Evolutionary conservation across 495 filamentous ascomycete species (phyloP).

Genomic region (Neurospora tetraspora): DNA sequence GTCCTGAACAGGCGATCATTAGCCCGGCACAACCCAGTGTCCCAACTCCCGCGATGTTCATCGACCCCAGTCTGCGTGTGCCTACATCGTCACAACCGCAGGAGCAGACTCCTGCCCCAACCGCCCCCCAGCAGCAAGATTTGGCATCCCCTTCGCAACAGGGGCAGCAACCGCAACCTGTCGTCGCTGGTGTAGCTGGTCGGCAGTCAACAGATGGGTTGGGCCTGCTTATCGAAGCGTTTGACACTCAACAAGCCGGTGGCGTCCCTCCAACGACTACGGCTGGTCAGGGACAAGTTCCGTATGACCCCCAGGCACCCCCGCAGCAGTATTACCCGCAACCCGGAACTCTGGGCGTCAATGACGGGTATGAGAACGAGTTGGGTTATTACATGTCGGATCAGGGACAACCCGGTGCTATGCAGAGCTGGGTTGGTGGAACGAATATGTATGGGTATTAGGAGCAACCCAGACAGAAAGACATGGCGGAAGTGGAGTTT

Average conservation of each 20-base stretch:
- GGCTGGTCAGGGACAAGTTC: neutral
- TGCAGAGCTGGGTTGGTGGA: slow-evolving; percentile 14
- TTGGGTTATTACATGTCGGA: slow-evolving; percentile 22
- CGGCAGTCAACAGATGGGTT: slow-evolving; percentile 18
- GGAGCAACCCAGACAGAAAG: neutral
- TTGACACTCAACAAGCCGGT: slow-evolving; percentile 15
- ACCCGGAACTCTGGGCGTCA: slow-evolving; percentile 7
- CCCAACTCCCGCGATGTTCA: slow-evolving; percentile 7
- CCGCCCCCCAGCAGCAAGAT: neutral
- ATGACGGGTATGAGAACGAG: slow-evolving; percentile 25
- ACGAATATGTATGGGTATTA: slow-evolving; percentile 17
- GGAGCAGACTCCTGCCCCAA: neutral
- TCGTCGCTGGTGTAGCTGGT: neutral
- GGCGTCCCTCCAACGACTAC: neutral
- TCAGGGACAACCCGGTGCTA: slow-evolving; percentile 3
- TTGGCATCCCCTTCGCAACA: neutral
- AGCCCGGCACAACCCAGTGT: neutral
- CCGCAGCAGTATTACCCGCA: slow-evolving; percentile 15
- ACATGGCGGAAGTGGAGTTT: neutral
- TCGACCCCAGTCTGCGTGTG: slow-evolving; percentile 15
- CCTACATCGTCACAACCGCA: slow-evolving; percentile 8
- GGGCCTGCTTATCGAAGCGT: slow-evolving; percentile 20
- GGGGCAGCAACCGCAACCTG: neutral
- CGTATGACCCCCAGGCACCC: slow-evolving; percentile 14
- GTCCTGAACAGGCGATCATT: neutral